A percentile compares a stretch with the other conserved stretches of the same genome.
phyloP scores from a whole-genome alignment of 2,329 filamentous ascomycete species.

The Ophiocordyceps camponoti-floridani region DNA sequence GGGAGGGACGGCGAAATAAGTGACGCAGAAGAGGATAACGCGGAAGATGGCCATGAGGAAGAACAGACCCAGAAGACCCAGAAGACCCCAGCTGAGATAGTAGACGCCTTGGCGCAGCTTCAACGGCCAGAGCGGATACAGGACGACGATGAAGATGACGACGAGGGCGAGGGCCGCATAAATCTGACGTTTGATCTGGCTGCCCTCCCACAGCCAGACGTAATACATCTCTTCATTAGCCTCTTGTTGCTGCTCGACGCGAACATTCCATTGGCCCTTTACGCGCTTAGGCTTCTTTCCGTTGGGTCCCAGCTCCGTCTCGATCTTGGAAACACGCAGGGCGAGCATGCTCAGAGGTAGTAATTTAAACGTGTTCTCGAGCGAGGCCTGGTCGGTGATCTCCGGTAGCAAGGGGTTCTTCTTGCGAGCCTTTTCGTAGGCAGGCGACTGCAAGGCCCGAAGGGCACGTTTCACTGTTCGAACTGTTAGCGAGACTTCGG shows the following conservation, averaged over 20 bases:
- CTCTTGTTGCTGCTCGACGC: conserved; percentile 92
- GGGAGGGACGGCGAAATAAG: conserved; percentile 67
- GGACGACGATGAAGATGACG: conserved; percentile 71
- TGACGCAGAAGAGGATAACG: conserved; percentile 83
- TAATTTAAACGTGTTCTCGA: conserved; percentile 88
- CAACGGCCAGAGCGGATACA: conserved; percentile 93
- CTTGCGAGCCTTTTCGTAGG: conserved; percentile 73
- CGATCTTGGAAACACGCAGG: conserved; percentile 65
- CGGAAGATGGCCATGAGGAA: conserved; percentile 97
- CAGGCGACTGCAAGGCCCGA: conserved; percentile 72
- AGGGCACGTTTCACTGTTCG: conserved; percentile 84
- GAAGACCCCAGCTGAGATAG: conserved; percentile 89
- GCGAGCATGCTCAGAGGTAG: conserved; percentile 89
- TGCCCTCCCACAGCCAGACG: conserved; percentile 88
- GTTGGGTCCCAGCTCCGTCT: conserved; percentile 42
- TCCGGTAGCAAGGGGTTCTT: conserved; percentile 82
- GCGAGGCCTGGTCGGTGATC: conserved; percentile 71
- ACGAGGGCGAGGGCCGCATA: conserved; percentile 73
- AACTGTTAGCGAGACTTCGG: not conserved
- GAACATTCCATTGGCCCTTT: conserved; percentile 92
- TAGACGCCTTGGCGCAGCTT: conserved; percentile 84
- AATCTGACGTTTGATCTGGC: conserved; percentile 83
- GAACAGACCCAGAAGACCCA: conserved; percentile 80
- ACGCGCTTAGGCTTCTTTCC: conserved; percentile 68
- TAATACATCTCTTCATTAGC: conserved; percentile 79